Evolutionary conservation across 257 asterid genomes (phyloP).

Genomic region (Plantago major): DNA sequence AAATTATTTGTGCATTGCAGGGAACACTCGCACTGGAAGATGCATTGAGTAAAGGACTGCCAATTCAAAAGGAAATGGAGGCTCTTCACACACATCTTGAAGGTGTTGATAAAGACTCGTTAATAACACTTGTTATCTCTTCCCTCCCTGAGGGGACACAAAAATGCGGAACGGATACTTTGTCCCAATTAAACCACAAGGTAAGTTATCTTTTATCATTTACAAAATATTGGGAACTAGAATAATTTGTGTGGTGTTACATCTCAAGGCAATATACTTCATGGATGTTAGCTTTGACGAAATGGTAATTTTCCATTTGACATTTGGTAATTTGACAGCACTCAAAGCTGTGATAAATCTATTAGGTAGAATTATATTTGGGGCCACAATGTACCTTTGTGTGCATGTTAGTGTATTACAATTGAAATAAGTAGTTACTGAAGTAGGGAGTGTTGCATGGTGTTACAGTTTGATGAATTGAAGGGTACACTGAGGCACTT

Average conservation of each 20-base stretch:
- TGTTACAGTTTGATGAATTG: conserved; percentile 70
- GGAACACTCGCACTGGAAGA: conserved; percentile 89
- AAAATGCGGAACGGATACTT: conserved; percentile 64
- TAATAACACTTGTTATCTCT: conserved; percentile 58
- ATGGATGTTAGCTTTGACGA: no score
- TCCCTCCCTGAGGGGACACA: conserved; percentile 86
- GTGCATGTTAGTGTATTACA: no score
- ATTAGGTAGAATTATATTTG: no score
- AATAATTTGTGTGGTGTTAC: no score
- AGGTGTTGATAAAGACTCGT: conserved; percentile 66
- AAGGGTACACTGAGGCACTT: conserved; percentile 81
- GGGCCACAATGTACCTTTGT: no score
- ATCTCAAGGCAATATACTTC: no score
- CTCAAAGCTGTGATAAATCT: no score
- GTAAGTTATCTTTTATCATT: conserved; percentile 36
- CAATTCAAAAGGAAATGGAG: conserved; percentile 77
- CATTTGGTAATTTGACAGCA: no score
- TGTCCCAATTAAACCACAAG: conserved; percentile 75
- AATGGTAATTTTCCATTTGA: no score
- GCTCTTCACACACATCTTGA: conserved; percentile 55
- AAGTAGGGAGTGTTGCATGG: not conserved
- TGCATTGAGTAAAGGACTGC: conserved; percentile 79
- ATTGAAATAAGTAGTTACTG: no score
- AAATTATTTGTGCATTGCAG: conserved; percentile 34
- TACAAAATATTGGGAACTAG: not conserved